phyloP scores from a whole-genome alignment of 2,329 filamentous ascomycete genomes.

The Calonectria hawksworthii region DNA sequence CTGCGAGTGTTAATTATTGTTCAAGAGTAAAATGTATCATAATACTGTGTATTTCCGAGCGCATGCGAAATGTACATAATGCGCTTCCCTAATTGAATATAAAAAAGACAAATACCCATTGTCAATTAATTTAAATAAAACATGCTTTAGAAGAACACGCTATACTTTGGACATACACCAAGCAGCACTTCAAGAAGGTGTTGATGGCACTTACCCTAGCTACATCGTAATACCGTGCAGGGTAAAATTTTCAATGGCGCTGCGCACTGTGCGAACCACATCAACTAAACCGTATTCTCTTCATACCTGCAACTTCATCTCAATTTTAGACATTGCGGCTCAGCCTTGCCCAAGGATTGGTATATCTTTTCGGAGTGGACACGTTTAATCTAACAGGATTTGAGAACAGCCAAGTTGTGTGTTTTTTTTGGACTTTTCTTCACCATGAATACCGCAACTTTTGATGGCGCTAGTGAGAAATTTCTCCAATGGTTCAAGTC shows the following conservation, averaged over 20 bases:
- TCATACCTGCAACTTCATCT: not conserved
- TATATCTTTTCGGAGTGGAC: not conserved
- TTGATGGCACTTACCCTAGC: not conserved
- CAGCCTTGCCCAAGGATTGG: slow-evolving; percentile 3
- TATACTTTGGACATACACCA: not conserved
- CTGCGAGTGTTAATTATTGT: not conserved
- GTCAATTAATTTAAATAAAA: not conserved
- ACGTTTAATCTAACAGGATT: not conserved
- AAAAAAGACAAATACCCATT: not conserved
- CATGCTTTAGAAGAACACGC: not conserved
- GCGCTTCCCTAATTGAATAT: not conserved
- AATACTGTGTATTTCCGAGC: not conserved
- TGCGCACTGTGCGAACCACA: slow-evolving; percentile 7
- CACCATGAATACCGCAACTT: slow-evolving; percentile 46
- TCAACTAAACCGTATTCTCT: slow-evolving; percentile 3
- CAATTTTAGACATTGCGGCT: slow-evolving; percentile 1
- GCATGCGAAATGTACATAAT: not conserved
- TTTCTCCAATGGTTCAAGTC: slow-evolving; percentile 70
- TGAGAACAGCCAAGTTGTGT: not conserved
- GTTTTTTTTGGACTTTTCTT: not conserved
- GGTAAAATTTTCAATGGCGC: not conserved
- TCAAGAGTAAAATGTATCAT: not conserved
- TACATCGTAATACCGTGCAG: not conserved
- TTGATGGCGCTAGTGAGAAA: slow-evolving; percentile 57
- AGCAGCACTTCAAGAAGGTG: not conserved